Percentiles rank a stretch among this genome's conserved stretches.
phyloP scores from a whole-genome alignment of 192 early-diverging fungal genomes.

The Pilobolus umbonatus region DNA sequence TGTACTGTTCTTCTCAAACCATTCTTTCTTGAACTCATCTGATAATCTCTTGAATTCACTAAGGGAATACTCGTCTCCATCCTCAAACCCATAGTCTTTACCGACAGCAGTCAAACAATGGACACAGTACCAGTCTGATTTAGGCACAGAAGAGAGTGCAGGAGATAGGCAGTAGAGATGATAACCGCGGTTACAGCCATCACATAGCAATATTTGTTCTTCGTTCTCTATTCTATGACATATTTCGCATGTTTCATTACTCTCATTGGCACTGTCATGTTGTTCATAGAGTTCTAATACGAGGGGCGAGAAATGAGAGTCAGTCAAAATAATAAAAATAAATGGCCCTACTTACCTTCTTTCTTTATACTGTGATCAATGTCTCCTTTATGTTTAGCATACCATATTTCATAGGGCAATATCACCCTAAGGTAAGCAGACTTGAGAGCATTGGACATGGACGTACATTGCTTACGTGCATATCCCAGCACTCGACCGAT shows the following conservation, averaged over 20 bases:
- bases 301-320: too few relatives aligned
- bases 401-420: conserved; percentile 65
- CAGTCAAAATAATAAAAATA: conserved; percentile 17
- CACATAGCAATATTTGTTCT: conserved; percentile 77
- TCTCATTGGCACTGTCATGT: background rate
- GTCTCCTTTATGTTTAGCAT: conserved; percentile 41
- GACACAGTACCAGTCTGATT: conserved; percentile 84
- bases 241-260: conserved; percentile 39
- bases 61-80: conserved; percentile 75
- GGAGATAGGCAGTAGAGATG: conserved; percentile 80
- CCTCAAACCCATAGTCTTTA: conserved; percentile 92
- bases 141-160: conserved; percentile 52
- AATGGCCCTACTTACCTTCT: background rate
- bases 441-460: conserved; percentile 71
- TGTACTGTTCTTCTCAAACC: conserved; percentile 54
- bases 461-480: conserved; percentile 67
- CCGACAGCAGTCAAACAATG: conserved; percentile 73
- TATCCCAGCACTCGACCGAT: conserved; percentile 73
- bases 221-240: conserved; percentile 39
- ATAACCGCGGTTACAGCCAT: conserved; percentile 80
- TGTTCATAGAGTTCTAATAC: background rate
- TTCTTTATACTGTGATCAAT: conserved; percentile 1
- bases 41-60: conserved; percentile 73
- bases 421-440: conserved; percentile 61
- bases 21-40: conserved; percentile 76